Evolutionary conservation across 768 basidiomycete genomes (phyloP), one percentile per base, ranked within the genome.

Genomic region (Mycena capillaripes): DNA sequence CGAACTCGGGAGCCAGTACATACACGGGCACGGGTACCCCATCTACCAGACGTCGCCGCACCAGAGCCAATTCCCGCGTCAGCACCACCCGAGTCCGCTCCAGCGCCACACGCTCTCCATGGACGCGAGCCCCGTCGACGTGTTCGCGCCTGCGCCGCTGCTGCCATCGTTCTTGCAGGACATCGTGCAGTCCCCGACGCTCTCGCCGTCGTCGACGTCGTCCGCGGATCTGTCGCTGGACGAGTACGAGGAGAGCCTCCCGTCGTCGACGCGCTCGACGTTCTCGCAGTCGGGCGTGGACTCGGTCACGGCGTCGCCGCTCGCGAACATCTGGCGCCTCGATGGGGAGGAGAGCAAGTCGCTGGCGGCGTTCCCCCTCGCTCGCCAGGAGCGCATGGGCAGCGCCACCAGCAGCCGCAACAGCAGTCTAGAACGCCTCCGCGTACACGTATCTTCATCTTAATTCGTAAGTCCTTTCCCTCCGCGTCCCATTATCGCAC

Each of bases 121-220:
- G 10, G 44, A 57, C 29, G 52, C 38, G 25, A 46, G 79, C 52
- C 58, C 74, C n/a, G 69, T 44, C 72, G 61, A 65, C 40, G 1
- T 72, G 67, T 74, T 61, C 60, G 76, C 86, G 23, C 84, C 86
- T 58, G 84, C 84, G 2, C 87, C 91, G 9, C 85, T 94, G 46
- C 85, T 95, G n/a, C 93, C 93, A 4, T 90, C 93, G 10, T 95
- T 94, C 83, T 80, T 95, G 73, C 91, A 93, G 77, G 92, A 94
- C 73, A 90, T 93, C 27, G 88, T 94, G 23, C 89, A 90, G 76
- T 89, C 91, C 0, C 91, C 91, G n/a, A 87, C 90, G 12, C 80
- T 89, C 57, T 92, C 92, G 7, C 89, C 92, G 23, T 86, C 90
- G 6, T 91, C 90, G 19, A 86, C 91, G 11, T 91, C 90, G 8